These are phyloP conservation scores for Amylostereum chailletii DNA, from an alignment of 1,284 basidiomycete species.

Conservation along the genomic window DNA sequence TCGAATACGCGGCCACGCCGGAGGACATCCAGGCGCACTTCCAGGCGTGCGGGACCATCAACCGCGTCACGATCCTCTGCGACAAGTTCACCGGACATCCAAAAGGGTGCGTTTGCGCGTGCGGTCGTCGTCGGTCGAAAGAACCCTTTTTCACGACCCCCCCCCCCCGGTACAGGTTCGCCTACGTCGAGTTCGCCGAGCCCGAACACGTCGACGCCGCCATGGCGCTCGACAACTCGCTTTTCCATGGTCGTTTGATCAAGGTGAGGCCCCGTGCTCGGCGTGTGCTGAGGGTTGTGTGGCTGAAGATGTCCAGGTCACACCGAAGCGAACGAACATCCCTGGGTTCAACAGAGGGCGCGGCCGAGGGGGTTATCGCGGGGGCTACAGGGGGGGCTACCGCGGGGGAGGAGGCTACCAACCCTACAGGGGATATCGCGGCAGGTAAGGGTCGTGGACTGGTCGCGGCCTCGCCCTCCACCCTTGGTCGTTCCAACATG, in stretches of 20 bases:
- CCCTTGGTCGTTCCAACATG: background rate
- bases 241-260: slow-evolving; percentile 90
- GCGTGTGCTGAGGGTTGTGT: background rate
- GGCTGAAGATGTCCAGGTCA: slow-evolving; percentile 48
- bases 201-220: slow-evolving; percentile 91
- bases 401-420: slow-evolving; percentile 54
- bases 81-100: slow-evolving; percentile 99
- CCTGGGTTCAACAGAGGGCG: slow-evolving; percentile 84
- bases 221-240: slow-evolving; percentile 89
- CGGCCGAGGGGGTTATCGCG: slow-evolving; percentile 52
- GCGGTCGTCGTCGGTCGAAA: slow-evolving; percentile 2
- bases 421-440: slow-evolving; percentile 73
- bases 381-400: slow-evolving; percentile 65
- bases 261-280: slow-evolving; percentile 49
- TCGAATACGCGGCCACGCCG: slow-evolving; percentile 95
- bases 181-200: slow-evolving; percentile 98
- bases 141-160: background rate
- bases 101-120: slow-evolving; percentile 69
- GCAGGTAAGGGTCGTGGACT: slow-evolving; percentile 46
- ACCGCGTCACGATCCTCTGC: slow-evolving; percentile 97
- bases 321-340: slow-evolving; percentile 87
- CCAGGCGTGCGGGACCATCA: slow-evolving; percentile 95
- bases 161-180: slow-evolving; percentile 56
- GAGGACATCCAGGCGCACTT: slow-evolving; percentile 99
- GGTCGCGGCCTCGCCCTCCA: background rate